Conservation (phyloP, 2,329 filamentous ascomycete species). For the Fusarium concolor region DNA sequence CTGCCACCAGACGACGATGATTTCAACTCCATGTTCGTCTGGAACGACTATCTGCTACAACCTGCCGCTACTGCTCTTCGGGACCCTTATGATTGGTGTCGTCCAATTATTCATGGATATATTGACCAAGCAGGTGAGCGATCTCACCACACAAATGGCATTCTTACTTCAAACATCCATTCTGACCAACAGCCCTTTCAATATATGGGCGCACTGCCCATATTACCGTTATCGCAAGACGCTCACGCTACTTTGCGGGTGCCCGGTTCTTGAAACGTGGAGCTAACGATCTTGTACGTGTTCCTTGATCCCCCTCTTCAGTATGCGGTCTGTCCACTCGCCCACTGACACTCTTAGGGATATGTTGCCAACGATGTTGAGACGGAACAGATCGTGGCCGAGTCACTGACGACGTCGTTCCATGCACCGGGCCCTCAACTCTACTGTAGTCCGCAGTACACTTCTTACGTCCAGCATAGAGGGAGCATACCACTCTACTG, state of each 20-base stretch:
- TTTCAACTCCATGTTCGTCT: conserved; percentile 96
- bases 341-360: conserved; percentile 59
- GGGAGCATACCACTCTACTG: conserved; percentile 97
- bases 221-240: conserved; percentile 91
- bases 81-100: conserved; percentile 93
- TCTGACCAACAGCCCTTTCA: conserved; percentile 66
- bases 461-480: conserved; percentile 95
- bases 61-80: conserved; percentile 78
- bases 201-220: conserved; percentile 91
- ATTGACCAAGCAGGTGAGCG: conserved; percentile 81
- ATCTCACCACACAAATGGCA: neutral
- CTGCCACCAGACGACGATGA: conserved; percentile 70
- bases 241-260: conserved; percentile 93
- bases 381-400: conserved; percentile 97
- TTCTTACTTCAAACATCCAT: neutral
- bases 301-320: neutral
- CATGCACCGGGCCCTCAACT: conserved; percentile 88
- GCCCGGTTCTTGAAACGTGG: conserved; percentile 94
- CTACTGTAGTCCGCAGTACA: conserved; percentile 90
- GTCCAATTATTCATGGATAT: conserved; percentile 95
- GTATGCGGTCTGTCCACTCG: neutral
- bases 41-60: conserved; percentile 90
- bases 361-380: conserved; percentile 99
- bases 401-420: conserved; percentile 93
- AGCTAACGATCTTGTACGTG: conserved; percentile 79